Evolutionary conservation across 176 grass and related monocot genomes (phyloP).

Genomic region (Cenchrus fungigraminus): DNA sequence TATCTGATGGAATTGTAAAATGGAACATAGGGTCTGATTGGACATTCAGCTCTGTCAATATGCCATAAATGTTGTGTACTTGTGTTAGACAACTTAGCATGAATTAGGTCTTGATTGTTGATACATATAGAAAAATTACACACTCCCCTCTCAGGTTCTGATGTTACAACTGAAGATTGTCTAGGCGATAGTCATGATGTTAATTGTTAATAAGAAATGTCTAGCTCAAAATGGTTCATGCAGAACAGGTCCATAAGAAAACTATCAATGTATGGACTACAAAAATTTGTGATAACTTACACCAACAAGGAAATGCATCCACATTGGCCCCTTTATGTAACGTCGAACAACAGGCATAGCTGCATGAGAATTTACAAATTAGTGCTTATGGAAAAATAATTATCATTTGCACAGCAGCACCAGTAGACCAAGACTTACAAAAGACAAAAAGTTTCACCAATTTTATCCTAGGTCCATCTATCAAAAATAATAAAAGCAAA

Average conservation of each 20-base stretch:
- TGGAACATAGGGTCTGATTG: background rate
- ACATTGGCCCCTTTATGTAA: conserved; percentile 90
- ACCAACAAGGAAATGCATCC: conserved; percentile 95
- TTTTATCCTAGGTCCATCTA: conserved; percentile 12
- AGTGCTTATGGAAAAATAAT: background rate
- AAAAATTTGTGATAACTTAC: conserved; percentile 57
- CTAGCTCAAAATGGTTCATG: conserved; percentile 14
- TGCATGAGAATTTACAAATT: conserved; percentile 41
- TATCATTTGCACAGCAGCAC: background rate
- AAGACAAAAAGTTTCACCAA: background rate
- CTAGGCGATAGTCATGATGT: background rate
- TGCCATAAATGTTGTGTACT: background rate
- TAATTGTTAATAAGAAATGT: background rate
- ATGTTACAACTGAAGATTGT: background rate
- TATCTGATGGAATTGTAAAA: background rate
- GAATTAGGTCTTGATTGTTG: background rate
- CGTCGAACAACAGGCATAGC: conserved; percentile 80
- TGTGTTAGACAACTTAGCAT: background rate
- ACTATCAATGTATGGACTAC: background rate
- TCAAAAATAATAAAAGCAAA: background rate
- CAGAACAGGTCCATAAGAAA: background rate
- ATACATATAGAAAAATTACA: background rate
- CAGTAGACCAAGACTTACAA: background rate
- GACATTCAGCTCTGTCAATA: conserved; percentile 6
- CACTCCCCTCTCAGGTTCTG: background rate